Conservation (phyloP, 2,329 filamentous ascomycete genomes). For the Colletotrichum noveboracense region DNA sequence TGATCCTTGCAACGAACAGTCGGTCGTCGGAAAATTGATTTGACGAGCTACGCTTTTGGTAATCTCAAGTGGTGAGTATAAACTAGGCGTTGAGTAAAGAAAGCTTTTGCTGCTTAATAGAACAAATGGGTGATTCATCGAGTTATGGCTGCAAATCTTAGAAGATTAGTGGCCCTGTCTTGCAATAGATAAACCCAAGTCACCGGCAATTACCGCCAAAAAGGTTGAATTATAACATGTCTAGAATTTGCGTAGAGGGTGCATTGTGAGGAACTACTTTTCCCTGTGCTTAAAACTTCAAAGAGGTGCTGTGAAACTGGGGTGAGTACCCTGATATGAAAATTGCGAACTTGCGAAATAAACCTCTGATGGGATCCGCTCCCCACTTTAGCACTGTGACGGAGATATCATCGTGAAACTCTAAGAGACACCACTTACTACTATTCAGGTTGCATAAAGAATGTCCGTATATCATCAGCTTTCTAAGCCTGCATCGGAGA, state of each 20-base stretch:
- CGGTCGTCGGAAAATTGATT: neutral
- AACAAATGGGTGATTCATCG: neutral
- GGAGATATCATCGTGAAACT: neutral
- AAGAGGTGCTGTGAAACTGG: neutral
- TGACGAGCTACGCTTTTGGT: neutral
- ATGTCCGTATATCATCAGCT: neutral
- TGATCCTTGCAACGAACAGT: neutral
- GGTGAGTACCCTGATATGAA: neutral
- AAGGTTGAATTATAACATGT: neutral
- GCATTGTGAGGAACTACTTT: neutral
- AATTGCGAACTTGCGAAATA: neutral
- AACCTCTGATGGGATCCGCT: neutral
- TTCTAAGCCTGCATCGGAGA: neutral
- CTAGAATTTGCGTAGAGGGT: neutral
- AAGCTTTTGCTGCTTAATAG: neutral
- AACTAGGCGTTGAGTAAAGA: neutral
- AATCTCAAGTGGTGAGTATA: fast-evolving
- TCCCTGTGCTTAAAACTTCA: neutral
- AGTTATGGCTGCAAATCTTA: neutral
- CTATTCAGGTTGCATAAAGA: neutral
- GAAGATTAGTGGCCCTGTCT: fast-evolving
- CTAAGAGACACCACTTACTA: neutral
- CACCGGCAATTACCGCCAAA: neutral
- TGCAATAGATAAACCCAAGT: fast-evolving
- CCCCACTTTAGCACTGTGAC: fast-evolving